phyloP scores from a whole-genome alignment of 169 alveolate species.

The Eimeria brunetti region DNA sequence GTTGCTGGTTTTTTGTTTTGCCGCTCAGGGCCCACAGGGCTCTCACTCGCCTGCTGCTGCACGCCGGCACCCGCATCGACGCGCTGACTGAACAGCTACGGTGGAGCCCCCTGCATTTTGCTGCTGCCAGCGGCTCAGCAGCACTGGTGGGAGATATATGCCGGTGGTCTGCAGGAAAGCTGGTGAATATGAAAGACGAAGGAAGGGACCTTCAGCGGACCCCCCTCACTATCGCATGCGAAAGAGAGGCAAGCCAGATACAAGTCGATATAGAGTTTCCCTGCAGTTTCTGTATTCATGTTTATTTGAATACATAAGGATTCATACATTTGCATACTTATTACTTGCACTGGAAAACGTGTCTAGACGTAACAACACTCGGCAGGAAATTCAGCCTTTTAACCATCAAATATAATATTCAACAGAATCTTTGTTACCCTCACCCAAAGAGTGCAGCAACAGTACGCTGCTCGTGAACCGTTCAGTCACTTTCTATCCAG shows the following conservation, averaged over 20 bases:
- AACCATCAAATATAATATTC: too few species aligned
- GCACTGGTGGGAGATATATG: conserved; percentile 7
- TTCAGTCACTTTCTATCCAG: not conserved
- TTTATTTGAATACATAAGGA: not conserved
- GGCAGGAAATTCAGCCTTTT: too few species aligned
- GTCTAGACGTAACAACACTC: too few species aligned
- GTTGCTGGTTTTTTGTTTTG: not conserved
- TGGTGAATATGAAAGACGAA: conserved; percentile 9
- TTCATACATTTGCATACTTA: too few species aligned
- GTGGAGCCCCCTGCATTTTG: conserved; percentile 55
- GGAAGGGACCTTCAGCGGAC: conserved; percentile 21
- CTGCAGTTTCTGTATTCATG: not conserved
- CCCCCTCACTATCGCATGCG: conserved; percentile 50
- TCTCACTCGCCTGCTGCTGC: conserved; percentile 47
- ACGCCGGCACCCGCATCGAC: conserved; percentile 21
- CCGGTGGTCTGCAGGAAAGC: conserved; percentile 47
- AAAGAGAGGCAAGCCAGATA: not conserved
- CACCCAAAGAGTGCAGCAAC: not conserved
- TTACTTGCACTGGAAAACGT: too few species aligned
- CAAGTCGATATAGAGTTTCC: not conserved
- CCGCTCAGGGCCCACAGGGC: conserved; percentile 15
- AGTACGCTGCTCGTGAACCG: not conserved
- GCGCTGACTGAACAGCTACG: conserved; percentile 3
- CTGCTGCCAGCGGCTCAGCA: conserved; percentile 20
- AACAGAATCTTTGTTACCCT: too few species aligned